Evolutionary conservation across 257 asterid species (phyloP).

Genomic region (Nicotiana benthamiana): DNA sequence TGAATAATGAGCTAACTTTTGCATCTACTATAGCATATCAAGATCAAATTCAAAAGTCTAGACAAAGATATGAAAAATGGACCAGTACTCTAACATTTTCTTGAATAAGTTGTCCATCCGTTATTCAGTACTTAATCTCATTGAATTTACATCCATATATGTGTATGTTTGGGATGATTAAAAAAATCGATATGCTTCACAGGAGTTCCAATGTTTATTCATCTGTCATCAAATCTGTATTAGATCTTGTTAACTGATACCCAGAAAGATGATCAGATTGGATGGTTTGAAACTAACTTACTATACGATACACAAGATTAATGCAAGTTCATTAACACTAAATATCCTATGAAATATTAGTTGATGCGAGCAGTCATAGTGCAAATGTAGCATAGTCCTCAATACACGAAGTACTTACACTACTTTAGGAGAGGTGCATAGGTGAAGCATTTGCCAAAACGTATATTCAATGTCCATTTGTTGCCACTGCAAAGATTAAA

Average conservation of each 20-base stretch:
- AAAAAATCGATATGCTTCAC: neutral
- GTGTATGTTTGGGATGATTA: neutral
- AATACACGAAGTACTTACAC: conserved; percentile 59
- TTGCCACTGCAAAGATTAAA: conserved; percentile 64
- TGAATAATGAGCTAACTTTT: neutral
- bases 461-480: conserved; percentile 99
- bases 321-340: neutral
- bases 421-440: conserved; percentile 96
- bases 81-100: neutral
- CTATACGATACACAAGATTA: neutral
- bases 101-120: neutral
- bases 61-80: neutral
- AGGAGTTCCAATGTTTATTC: neutral
- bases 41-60: neutral
- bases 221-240: neutral
- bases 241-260: neutral
- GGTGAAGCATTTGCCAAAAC: conserved; percentile 98
- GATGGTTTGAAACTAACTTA: neutral
- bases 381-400: neutral
- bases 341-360: neutral
- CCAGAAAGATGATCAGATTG: neutral
- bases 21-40: neutral
- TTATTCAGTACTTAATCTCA: neutral
- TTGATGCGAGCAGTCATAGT: neutral
- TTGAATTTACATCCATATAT: neutral